Base-by-base conservation (phyloP, 768 basidiomycete species). In the Serpula lacrymans region DNA sequence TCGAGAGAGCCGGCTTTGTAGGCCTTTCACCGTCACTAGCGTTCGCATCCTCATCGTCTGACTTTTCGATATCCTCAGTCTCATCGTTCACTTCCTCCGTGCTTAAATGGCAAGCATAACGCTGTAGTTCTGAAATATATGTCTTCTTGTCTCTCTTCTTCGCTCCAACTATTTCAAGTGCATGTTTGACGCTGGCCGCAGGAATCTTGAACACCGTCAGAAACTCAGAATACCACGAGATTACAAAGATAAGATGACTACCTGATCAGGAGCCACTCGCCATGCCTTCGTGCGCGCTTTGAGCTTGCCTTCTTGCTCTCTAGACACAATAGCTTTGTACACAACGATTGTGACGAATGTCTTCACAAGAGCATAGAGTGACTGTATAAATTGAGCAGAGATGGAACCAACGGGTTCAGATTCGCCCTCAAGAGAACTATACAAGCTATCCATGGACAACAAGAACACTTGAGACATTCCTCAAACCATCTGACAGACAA, bases 201-300 rank as follows among this genome's bases (percentile, higher is more conserved):
- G 68, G 59, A 23, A 79, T 64, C 77, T 82, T 43, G 12, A 21
- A 45, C 42, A 41, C 8, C 12, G 35, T 10, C 20, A 20, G 28
- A 35, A 17, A 35, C 32, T 37, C 4, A 6, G 12, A 16, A 8
- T 13, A 24, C 18, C 18, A 22, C 13, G 16, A 13, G 22, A 22
- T 10, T 28, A 9, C 14, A 4, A 17, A 42, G 24, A 32, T 20
- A 27, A 8, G n/a, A n/a, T 16, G 38, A 49, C 9, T 36, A 78
- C 75, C 49, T 73, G 64, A 22, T 68, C 66, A 32, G 58, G 59
- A 10, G 65, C 64, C 3, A 67, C 39, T 34, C 70, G 65, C 81
- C 84, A 88, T 6, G 70, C 80, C 49, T 75, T 82, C 34, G 75
- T 75, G 14, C 72, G 71, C 28, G 66, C 63, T 59, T 85, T 86